Percentiles rank a stretch among this genome's conserved stretches.
These are phyloP conservation scores for Lyophyllum decastes DNA, from an alignment of 768 basidiomycete genomes.

Conservation along the genomic window DNA sequence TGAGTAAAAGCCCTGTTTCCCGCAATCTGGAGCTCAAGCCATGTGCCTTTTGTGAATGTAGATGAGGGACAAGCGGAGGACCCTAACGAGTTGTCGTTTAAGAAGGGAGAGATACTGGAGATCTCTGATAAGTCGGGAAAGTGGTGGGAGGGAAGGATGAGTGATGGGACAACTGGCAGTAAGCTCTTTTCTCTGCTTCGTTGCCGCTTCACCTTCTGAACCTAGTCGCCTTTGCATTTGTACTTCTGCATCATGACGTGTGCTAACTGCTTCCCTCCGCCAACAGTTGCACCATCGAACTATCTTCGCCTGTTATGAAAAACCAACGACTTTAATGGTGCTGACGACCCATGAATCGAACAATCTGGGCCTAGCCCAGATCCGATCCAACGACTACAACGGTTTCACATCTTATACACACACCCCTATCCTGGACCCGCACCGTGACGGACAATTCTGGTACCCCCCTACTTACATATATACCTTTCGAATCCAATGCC, in stretches of 20 bases:
- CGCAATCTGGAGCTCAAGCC: no score
- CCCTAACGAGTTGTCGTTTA: slow-evolving; percentile 83
- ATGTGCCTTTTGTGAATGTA: slow-evolving; percentile 27
- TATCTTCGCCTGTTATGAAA: slow-evolving; percentile 32
- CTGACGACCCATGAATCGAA: not conserved
- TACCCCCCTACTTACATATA: no score
- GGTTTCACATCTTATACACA: not conserved
- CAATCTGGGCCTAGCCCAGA: not conserved
- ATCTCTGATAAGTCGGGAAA: slow-evolving; percentile 79
- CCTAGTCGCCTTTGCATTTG: not conserved
- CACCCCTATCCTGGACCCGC: not conserved
- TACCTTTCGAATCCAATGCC: no score
- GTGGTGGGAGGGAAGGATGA: slow-evolving; percentile 82
- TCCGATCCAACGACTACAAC: not conserved
- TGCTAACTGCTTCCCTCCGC: not conserved
- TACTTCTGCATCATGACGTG: not conserved
- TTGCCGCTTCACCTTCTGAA: slow-evolving; percentile 17
- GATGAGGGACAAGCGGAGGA: slow-evolving; percentile 79
- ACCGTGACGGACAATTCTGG: no score
- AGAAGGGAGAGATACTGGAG: slow-evolving; percentile 82
- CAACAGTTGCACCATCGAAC: slow-evolving; percentile 41
- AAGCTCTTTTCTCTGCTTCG: slow-evolving; percentile 31
- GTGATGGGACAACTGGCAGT: slow-evolving; percentile 69
- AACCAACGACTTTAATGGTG: not conserved
- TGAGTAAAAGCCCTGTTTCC: not conserved